Conservation (phyloP, 352 stramenopile species). For the Phytophthora cactorum region DNA sequence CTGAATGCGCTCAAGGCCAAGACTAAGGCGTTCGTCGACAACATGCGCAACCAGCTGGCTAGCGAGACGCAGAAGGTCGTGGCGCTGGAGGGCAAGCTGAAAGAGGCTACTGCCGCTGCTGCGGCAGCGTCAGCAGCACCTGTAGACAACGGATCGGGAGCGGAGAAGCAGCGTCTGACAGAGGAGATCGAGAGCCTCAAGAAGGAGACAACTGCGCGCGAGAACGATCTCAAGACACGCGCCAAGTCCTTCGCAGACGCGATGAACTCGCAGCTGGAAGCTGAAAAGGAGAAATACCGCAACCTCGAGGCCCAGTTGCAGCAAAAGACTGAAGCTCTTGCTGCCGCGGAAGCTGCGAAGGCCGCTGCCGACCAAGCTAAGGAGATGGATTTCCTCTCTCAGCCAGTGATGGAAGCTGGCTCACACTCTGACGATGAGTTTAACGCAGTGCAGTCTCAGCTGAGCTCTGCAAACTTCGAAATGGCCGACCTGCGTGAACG, state of each 20-base stretch:
- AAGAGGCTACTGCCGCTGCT: constrained; percentile 14
- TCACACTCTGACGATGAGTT: constrained; percentile 45
- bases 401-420: constrained; percentile 8
- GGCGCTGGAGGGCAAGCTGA: constrained; percentile 60
- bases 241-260: constrained; percentile 73
- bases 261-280: constrained; percentile 69
- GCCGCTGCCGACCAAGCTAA: constrained; percentile 18
- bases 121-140: not conserved
- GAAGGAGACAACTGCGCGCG: constrained; percentile 53
- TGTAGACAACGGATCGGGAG: constrained; percentile 2
- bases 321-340: constrained; percentile 45
- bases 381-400: constrained; percentile 28
- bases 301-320: constrained; percentile 61
- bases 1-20: constrained; percentile 86
- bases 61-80: constrained; percentile 72
- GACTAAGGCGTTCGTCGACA: constrained; percentile 86
- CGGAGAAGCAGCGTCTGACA: constrained; percentile 19
- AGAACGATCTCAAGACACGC: constrained; percentile 71
- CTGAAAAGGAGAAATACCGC: constrained; percentile 61
- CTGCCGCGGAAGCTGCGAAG: constrained; percentile 30
- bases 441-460: constrained; percentile 41
- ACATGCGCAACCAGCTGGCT: constrained; percentile 68
- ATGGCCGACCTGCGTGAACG: constrained; percentile 41
- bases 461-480: constrained; percentile 41
- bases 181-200: constrained; percentile 51